Conservation (phyloP, 2,329 filamentous ascomycete genomes). For the Fusarium mexicanum region DNA sequence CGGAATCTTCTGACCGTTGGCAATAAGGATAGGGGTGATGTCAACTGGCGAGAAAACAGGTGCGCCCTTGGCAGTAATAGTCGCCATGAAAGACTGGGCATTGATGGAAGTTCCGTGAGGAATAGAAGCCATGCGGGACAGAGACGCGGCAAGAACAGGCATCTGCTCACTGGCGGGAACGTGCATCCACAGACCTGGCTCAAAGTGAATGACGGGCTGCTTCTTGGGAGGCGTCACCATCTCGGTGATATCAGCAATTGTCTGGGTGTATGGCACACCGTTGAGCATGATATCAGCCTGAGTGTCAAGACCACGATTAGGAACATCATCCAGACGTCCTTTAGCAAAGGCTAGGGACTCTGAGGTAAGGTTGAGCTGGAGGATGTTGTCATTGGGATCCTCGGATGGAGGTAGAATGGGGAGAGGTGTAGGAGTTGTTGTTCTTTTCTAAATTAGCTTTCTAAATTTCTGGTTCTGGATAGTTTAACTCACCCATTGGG, state of each 20-base stretch:
- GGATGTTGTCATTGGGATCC: slow-evolving; percentile 42
- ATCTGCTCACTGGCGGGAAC: slow-evolving; percentile 45
- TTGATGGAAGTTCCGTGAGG: slow-evolving; percentile 57
- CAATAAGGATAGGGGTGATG: slow-evolving; percentile 44
- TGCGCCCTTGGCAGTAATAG: slow-evolving; percentile 18
- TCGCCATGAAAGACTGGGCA: slow-evolving; percentile 46
- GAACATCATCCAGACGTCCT: slow-evolving; percentile 45
- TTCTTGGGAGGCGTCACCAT: slow-evolving; percentile 24
- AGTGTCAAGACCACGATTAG: slow-evolving; percentile 50
- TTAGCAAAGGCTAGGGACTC: slow-evolving; percentile 48
- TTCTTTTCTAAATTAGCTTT: background rate
- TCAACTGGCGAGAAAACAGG: slow-evolving; percentile 30
- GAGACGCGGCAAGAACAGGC: slow-evolving; percentile 37
- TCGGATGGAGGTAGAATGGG: slow-evolving; percentile 15
- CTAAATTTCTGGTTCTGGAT: too few species aligned
- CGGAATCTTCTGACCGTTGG: background rate
- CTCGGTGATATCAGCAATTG: slow-evolving; percentile 48
- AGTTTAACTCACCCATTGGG: slow-evolving; percentile 33
- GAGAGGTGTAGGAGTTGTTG: slow-evolving; percentile 30
- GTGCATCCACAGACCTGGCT: slow-evolving; percentile 53
- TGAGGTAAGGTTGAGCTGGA: slow-evolving; percentile 52
- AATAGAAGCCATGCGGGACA: slow-evolving; percentile 53
- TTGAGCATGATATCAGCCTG: slow-evolving; percentile 50
- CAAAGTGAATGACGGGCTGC: slow-evolving; percentile 51
- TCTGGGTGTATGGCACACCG: slow-evolving; percentile 50